Evolutionary conservation across 805 yeast species (phyloP).

Genomic region (Danielia reshetovae): DNA sequence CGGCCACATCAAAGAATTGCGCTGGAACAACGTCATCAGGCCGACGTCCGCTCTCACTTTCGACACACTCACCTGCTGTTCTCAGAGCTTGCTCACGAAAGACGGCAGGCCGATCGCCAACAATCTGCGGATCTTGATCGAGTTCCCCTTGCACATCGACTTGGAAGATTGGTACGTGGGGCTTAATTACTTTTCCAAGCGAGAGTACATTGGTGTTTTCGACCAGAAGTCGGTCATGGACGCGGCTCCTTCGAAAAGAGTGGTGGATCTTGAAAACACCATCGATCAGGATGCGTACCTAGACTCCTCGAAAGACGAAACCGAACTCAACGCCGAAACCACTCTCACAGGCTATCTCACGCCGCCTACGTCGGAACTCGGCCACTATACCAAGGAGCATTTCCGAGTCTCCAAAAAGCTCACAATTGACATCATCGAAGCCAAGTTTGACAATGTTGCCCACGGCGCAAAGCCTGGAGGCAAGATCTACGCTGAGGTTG

Average conservation of each 20-base stretch:
- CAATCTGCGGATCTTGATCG: constrained; percentile 46
- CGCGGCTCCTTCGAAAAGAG: constrained; percentile 6
- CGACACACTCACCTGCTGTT: constrained; percentile 5
- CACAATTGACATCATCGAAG: constrained; percentile 60
- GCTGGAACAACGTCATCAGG: constrained; percentile 39
- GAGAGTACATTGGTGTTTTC: constrained; percentile 46
- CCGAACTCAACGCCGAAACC: not conserved
- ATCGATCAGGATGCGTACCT: constrained; percentile 8
- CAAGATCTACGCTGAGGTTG: constrained; percentile 63
- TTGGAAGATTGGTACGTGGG: constrained; percentile 77
- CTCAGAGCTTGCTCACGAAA: constrained; percentile 22
- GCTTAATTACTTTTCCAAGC: constrained; percentile 55
- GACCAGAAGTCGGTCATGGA: constrained; percentile 7
- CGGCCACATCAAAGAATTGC: constrained; percentile 52
- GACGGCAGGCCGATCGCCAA: constrained; percentile 33
- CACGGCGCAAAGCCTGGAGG: constrained; percentile 11
- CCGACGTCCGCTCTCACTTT: constrained; percentile 26
- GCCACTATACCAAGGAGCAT: constrained; percentile 22
- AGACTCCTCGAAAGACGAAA: constrained; percentile 1
- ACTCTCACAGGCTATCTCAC: not conserved
- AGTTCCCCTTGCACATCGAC: constrained; percentile 64
- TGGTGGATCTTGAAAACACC: constrained; percentile 15
- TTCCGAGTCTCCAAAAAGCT: constrained; percentile 54
- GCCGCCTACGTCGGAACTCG: constrained; percentile 6
- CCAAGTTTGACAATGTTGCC: constrained; percentile 40